Base-by-base conservation (phyloP, 2,329 filamentous ascomycete genomes). In the Leptographium wingfieldii region DNA sequence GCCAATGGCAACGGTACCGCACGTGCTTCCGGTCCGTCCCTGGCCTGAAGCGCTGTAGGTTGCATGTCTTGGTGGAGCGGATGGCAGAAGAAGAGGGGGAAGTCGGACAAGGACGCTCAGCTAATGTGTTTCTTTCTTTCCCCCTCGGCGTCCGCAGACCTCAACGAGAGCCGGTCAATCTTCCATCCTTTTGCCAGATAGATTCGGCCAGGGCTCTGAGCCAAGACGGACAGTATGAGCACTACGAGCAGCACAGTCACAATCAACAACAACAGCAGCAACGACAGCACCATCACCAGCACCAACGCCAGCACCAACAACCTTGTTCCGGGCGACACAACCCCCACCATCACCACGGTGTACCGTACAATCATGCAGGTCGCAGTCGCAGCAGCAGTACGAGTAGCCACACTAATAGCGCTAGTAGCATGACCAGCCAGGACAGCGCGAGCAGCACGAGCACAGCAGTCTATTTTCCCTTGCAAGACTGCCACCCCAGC, bases 31-130 rank as follows among this genome's bases (percentile, higher is more conserved):
- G 57, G 63, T 61, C 62, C 62, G 58, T 61, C 12, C 60, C 38
- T 65, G 63, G 62, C 60, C 63, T 60, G 59, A 63, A 33, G 43
- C 60, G 58, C 33, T 61, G 63, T 65, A 65, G 59, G 63, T 65
- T 58, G 58, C 53, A 9, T 57, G 49, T 59, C 58, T 56, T 56
- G 56, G 35, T 27, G 51, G 27, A 51, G 48, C 54, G 19, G 53
- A 55, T 6, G 12, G 55, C 38, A 19, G 25, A 38, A 46, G 38
- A 19, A n/a, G 12, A 19, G 4, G 19, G 33, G 22, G 22, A 22
- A 22, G 22, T 22, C 14, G 48, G 25, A 29, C 14, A 14, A 33
- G 11, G 40, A 16, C 14, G 38, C 11, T 16, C 9, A 33, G 38
- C 38, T 56, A 29, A 56, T 22, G 7, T 31, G 9, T n/a, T 22